Evolutionary conservation across 1,139 yeast genomes (phyloP), one percentile per base, ranked within the genome.

Genomic region (Diutina neorugosa): DNA sequence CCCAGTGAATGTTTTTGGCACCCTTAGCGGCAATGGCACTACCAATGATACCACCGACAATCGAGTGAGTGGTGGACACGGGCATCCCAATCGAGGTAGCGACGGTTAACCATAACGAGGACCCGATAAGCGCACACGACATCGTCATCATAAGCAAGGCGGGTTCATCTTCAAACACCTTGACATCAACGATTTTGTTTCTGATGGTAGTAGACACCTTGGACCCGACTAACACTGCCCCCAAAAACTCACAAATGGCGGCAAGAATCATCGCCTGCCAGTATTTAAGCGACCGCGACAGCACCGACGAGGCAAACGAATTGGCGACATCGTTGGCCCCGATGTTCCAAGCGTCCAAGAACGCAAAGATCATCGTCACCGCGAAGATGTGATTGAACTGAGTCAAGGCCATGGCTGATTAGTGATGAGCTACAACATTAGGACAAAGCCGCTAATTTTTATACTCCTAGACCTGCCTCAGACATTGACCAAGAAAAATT

Each of bases 321-420:
- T 86, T 85, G 43, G 93, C 86, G 55, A 84, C 90, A 73, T 85
- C 93, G 63, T 86, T 85, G 48, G 93, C 94, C 54, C 94, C 94
- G 61, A 84, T 85, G 64, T 83, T 83, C 77, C 82, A 85, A n/a
- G 91, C 91, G 67, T 84, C 90, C 61, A 84, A 71, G 71, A 83
- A 82, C 58, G 89, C 90, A 68, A 85, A 84, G 56, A 84, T 68
- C 77, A 83, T 77, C 52, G 81, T 80, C 56, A 82, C 75, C 3
- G 86, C 88, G 62, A 82, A 78, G 62, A 82, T 73, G 63, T 82
- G 82, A 63, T 82, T 85, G 62, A 81, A 82, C 62, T 81, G 80
- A 46, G 50, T 46, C 50, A 46, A 46, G 19, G 16, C 50, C 50
- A 46, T 46, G 6, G 5, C 21, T n/a, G 19, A 12, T 44, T 40